These are phyloP conservation scores for Pinus albicaulis DNA, from an alignment of 75 land plant species.

Conservation along the genomic window DNA sequence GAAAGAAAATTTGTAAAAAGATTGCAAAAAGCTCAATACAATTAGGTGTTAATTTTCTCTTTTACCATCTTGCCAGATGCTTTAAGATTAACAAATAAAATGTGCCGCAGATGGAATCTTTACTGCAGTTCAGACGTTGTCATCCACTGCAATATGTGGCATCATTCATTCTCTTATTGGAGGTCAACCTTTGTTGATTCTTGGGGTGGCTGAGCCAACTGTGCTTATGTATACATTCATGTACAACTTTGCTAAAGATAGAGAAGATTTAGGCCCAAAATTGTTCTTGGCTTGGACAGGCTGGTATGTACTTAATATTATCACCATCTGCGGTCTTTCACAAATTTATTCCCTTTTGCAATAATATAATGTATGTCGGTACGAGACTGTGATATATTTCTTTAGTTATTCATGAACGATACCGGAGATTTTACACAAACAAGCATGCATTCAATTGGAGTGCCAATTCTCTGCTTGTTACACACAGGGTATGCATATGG, in stretches of 20 bases:
- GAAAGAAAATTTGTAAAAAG: neutral
- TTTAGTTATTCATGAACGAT: neutral
- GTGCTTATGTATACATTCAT: conserved; percentile 95
- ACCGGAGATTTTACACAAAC: neutral
- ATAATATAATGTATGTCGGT: neutral
- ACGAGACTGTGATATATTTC: neutral
- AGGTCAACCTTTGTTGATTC: conserved; percentile 89
- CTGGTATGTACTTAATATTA: conserved; percentile 46
- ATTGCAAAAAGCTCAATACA: neutral
- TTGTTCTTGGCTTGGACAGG: conserved; percentile 90
- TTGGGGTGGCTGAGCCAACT: conserved; percentile 97
- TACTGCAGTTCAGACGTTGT: conserved; percentile 87
- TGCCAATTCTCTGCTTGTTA: neutral
- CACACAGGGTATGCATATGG: conserved; percentile 94
- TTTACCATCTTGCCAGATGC: neutral
- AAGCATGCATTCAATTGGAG: neutral
- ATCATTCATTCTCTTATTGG: conserved; percentile 86
- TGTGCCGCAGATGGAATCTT: conserved; percentile 47
- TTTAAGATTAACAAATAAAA: neutral
- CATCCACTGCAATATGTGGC: conserved; percentile 93
- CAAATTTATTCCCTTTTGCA: neutral
- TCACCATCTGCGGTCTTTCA: neutral
- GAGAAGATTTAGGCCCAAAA: conserved; percentile 59
- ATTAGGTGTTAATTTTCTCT: neutral
- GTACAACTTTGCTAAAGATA: conserved; percentile 86